Conservation (phyloP, 768 basidiomycete species). For the Suillus lakei region DNA sequence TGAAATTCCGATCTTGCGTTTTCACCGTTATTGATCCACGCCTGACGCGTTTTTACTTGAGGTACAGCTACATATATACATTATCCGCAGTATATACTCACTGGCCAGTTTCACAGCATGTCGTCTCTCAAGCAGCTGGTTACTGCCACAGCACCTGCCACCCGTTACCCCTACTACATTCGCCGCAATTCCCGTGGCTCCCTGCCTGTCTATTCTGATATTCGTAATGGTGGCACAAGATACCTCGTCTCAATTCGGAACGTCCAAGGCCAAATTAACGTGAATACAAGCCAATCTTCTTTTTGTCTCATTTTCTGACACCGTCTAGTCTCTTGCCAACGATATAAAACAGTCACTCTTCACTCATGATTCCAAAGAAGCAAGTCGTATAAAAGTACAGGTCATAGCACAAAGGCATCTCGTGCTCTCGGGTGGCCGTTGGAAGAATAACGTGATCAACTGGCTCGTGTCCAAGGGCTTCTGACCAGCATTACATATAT, state of each 20-base stretch:
- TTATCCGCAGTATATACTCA: too few species aligned
- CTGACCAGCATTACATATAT: conserved; percentile 34
- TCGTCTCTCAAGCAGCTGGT: too few species aligned
- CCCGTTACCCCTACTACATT: too few species aligned
- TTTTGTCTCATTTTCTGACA: conserved; percentile 7
- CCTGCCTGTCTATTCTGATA: conserved; percentile 77
- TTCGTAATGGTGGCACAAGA: conserved; percentile 68
- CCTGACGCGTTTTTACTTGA: too few species aligned
- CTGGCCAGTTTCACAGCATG: too few species aligned
- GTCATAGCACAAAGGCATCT: conserved; percentile 56
- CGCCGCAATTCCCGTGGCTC: conserved; percentile 68
- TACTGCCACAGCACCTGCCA: too few species aligned
- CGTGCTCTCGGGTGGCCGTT: conserved; percentile 63
- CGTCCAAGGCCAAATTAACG: conserved; percentile 65
- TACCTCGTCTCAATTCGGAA: conserved; percentile 66
- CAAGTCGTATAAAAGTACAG: conserved; percentile 52
- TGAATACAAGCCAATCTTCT: conserved; percentile 46
- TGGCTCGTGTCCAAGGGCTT: conserved; percentile 74
- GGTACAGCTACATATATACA: too few species aligned
- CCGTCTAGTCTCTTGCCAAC: conserved; percentile 56
- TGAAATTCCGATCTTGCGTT: too few species aligned
- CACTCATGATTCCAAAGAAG: conserved; percentile 47
- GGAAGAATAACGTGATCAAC: conserved; percentile 62
- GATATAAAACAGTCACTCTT: conserved; percentile 62
- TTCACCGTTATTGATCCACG: too few species aligned